phyloP scores from a whole-genome alignment of 192 early-diverging fungal genomes.

The Polychytrium aggregatum region DNA sequence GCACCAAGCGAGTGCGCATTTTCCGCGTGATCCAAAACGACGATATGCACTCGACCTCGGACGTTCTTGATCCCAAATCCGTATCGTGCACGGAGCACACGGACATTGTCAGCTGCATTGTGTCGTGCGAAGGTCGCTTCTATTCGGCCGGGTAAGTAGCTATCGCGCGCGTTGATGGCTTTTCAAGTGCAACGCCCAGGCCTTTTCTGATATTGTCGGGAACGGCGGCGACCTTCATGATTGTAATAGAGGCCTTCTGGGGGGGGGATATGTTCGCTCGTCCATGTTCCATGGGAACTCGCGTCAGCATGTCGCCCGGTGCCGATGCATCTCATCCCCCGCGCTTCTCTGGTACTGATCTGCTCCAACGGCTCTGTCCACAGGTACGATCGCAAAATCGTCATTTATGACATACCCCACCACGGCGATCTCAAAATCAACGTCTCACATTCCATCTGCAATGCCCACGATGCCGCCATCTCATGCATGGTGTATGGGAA shows the following conservation, averaged over 20 bases:
- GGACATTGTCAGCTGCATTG: constrained; percentile 45
- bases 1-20: constrained; percentile 39
- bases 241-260: no score
- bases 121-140: constrained; percentile 43
- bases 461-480: constrained; percentile 53
- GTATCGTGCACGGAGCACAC: constrained; percentile 31
- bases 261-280: no score
- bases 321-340: no score
- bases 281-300: no score
- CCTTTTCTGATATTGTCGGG: no score
- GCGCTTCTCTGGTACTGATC: no score
- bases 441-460: constrained; percentile 21
- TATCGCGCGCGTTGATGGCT: neutral
- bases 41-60: constrained; percentile 21
- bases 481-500: constrained; percentile 53
- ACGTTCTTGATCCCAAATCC: constrained; percentile 30
- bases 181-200: no score
- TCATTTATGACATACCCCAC: constrained; percentile 48
- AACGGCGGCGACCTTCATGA: no score
- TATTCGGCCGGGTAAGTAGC: constrained; percentile 41
- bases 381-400: constrained; percentile 44
- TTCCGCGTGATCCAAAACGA: constrained; percentile 35
- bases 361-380: neutral
- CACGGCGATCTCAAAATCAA: constrained; percentile 42
- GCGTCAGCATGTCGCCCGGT: no score